Evolutionary conservation across 768 basidiomycete genomes (phyloP), one percentile per base, ranked within the genome.

Genomic region (Steccherinum ochraceum): DNA sequence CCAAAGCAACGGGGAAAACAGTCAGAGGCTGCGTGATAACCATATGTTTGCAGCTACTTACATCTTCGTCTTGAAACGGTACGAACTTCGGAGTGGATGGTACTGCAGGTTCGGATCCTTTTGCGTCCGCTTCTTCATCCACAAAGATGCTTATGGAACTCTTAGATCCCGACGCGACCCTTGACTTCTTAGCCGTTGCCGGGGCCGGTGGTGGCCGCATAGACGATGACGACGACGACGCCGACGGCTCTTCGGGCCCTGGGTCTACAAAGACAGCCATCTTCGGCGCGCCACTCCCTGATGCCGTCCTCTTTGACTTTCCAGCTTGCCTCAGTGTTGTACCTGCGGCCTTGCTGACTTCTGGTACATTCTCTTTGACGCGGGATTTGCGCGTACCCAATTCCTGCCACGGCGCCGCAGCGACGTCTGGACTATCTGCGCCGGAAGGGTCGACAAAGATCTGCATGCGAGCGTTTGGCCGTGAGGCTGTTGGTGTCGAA

Each of bases 341-440:
- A 11, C 86, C 88, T 2, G 64, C 76, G 46, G 84, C 74, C 70
- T 84, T 86, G 63, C 78, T 78, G 24, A 80, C 77, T 64, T 85
- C 85, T 5, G 78, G 80, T 1, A 82, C 69, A 57, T 91, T 91
- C 69, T 91, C 88, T 58, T 90, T 91, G 57, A 88, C 72, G 48
- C 89, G 77, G 3, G 81, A 76, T 63, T 85, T 86, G 58, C 88
- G 85, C 52, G 87, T 83, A 18, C 86, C 89, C 1, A 91, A 64
- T 52, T 90, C 88, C 24, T 79, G 76, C 77, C 83, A 91, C 13
- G 78, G 69, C 48, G 77, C 78, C 12, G 47, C 56, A 42, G 58
- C 62, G 2, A 72, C 72, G 12, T 72, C 67, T 45, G 74, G 71
- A 1, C 76, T 69, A 43, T 74, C 73, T 40, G 69, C 67, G 35